These are phyloP conservation scores for Umbelopsis ramanniana DNA, from an alignment of 192 early-diverging fungal genomes.

Conservation along the genomic window DNA sequence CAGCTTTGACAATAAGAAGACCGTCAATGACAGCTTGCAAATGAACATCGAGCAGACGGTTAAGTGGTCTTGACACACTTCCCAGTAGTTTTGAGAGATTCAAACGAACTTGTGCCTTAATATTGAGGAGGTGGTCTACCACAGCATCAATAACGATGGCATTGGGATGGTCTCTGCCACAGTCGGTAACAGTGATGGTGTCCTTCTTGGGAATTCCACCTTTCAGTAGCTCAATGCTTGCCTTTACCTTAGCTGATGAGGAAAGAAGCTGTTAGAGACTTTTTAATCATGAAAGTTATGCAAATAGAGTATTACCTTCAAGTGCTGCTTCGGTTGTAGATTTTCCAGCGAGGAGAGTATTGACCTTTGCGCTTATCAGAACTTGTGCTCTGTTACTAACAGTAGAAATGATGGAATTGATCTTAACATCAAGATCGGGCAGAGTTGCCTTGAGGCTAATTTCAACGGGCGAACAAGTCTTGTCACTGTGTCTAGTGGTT, in stretches of 20 bases:
- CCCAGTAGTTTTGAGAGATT: background rate
- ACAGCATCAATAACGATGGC: background rate
- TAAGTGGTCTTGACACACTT: background rate
- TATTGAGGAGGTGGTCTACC: background rate
- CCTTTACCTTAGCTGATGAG: background rate
- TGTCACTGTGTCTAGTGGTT: background rate
- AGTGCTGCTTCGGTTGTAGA: background rate
- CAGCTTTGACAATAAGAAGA: background rate
- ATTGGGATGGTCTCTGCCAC: background rate
- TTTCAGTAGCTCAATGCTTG: background rate
- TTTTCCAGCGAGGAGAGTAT: background rate
- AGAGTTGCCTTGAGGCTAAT: background rate
- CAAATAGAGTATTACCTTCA: background rate
- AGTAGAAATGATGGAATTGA: background rate
- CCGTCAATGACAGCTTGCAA: background rate
- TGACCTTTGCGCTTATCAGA: background rate
- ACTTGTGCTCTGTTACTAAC: background rate
- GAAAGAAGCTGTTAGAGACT: background rate
- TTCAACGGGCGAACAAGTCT: background rate
- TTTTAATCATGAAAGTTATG: background rate
- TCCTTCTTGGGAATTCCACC: background rate
- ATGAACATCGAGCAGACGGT: background rate
- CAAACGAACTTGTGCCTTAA: background rate
- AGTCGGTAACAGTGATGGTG: background rate
- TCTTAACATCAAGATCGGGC: background rate